Evolutionary conservation across 1,284 basidiomycete species (phyloP).

Genomic region (Tetrapyrgos nigripes): DNA sequence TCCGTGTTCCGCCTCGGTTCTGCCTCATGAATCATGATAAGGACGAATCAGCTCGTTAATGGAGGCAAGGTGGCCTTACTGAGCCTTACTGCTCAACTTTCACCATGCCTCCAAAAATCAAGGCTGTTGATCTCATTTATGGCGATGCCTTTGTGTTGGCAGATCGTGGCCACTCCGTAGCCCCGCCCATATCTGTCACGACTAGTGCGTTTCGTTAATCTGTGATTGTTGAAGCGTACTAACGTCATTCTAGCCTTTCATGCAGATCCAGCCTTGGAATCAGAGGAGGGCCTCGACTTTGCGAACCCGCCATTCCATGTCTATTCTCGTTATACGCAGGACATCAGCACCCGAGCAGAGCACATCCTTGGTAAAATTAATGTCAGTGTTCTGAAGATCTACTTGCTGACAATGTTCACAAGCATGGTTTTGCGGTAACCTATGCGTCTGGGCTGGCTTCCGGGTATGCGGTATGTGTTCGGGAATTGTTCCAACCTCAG

Average conservation of each 20-base stretch:
- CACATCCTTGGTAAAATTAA: constrained; percentile 72
- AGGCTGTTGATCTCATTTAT: constrained; percentile 64
- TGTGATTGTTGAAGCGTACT: too few relatives aligned
- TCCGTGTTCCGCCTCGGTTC: too few relatives aligned
- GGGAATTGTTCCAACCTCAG: too few relatives aligned
- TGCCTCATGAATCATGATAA: too few relatives aligned
- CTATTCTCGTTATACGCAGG: constrained; percentile 77
- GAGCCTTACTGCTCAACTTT: too few relatives aligned
- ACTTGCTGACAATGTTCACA: too few relatives aligned
- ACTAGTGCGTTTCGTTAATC: constrained; percentile 67
- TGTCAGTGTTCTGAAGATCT: constrained; percentile 52
- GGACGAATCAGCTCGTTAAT: too few relatives aligned
- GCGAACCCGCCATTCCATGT: constrained; percentile 61
- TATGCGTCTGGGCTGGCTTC: constrained; percentile 81
- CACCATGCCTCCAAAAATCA: constrained; percentile 37
- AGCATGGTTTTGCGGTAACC: constrained; percentile 76
- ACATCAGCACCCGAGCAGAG: constrained; percentile 66
- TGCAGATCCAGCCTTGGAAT: constrained; percentile 40
- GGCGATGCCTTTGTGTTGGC: constrained; percentile 50
- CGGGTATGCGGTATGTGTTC: constrained; percentile 70
- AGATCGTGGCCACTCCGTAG: constrained; percentile 55
- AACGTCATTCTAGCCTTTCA: constrained; percentile 53
- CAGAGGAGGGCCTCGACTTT: constrained; percentile 43
- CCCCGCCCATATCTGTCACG: constrained; percentile 70
- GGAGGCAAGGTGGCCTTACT: too few relatives aligned